phyloP scores from a whole-genome alignment of 345 rosid species.

The Litchi chinensis region DNA sequence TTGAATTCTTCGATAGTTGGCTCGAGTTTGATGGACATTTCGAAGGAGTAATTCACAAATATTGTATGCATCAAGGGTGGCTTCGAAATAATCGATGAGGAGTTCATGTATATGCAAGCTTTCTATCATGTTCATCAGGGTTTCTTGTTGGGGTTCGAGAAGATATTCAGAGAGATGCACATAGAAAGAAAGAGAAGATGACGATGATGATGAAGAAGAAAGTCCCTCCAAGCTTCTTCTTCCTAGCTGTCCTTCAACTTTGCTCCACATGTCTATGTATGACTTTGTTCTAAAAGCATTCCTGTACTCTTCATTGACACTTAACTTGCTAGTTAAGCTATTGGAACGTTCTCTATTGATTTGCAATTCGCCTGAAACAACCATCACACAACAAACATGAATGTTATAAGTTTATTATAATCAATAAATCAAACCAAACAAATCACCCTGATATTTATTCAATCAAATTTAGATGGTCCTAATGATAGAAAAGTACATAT shows the following conservation, averaged over 20 bases:
- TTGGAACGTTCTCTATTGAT: constrained; percentile 21
- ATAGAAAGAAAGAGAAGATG: constrained; percentile 30
- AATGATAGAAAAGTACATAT: no score
- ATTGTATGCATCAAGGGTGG: constrained; percentile 54
- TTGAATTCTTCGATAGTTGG: constrained; percentile 49
- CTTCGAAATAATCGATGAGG: constrained; percentile 51
- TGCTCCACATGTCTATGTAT: constrained; percentile 65
- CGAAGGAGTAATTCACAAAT: constrained; percentile 65
- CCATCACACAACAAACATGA: constrained; percentile 15
- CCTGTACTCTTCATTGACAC: constrained; percentile 77
- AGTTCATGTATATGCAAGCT: constrained; percentile 44
- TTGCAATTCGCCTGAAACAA: constrained; percentile 37
- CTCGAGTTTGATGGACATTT: constrained; percentile 55
- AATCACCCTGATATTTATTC: not conserved
- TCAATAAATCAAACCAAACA: not conserved
- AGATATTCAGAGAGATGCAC: constrained; percentile 58
- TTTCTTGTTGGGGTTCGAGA: constrained; percentile 61
- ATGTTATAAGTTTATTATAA: not conserved
- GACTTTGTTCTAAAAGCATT: constrained; percentile 82
- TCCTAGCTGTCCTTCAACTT: constrained; percentile 52
- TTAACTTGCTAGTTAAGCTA: constrained; percentile 47
- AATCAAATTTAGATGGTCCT: no score
- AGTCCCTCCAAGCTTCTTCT: constrained; percentile 25
- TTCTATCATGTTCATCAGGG: constrained; percentile 40
- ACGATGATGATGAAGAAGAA: constrained; percentile 27